Conservation (phyloP, 768 basidiomycete genomes). For the Macrolepiota fuliginosa region DNA sequence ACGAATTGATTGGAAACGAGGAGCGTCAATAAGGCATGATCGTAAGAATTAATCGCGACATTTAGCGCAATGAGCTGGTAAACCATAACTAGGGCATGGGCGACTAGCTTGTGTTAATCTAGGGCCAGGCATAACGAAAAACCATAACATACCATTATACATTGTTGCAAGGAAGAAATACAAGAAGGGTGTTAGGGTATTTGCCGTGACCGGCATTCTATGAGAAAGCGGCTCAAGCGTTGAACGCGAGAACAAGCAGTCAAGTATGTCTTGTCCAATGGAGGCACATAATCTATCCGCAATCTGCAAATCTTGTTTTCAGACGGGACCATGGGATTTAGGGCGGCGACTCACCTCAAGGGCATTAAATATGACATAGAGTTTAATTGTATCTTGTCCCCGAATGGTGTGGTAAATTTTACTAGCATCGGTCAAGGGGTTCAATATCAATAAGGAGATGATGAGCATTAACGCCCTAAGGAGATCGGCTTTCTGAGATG, state of each 20-base stretch:
- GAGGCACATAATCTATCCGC: conserved; percentile 93
- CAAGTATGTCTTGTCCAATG: conserved; percentile 96
- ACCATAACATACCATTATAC: conserved; percentile 67
- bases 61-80: conserved; percentile 95
- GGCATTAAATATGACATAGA: conserved; percentile 99
- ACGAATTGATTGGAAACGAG: conserved; percentile 98
- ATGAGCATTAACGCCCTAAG: conserved; percentile 77
- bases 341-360: conserved; percentile 68
- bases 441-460: conserved; percentile 69
- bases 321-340: not conserved
- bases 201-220: conserved; percentile 54
- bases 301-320: conserved; percentile 53
- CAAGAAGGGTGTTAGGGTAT: conserved; percentile 74
- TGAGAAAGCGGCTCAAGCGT: conserved; percentile 76
- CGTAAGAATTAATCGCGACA: conserved; percentile 97
- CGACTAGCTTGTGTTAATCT: conserved; percentile 44
- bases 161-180: conserved; percentile 80
- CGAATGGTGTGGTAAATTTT: conserved; percentile 98
- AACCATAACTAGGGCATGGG: conserved; percentile 91
- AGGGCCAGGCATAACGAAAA: not conserved
- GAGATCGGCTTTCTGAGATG: conserved; percentile 91
- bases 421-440: conserved; percentile 88
- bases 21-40: conserved; percentile 90
- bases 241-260: conserved; percentile 93
- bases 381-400: conserved; percentile 97